Percentiles rank a stretch among this genome's conserved stretches.
phyloP scores from a whole-genome alignment of 2,329 filamentous ascomycete species.

The Thyridium curvatum region DNA sequence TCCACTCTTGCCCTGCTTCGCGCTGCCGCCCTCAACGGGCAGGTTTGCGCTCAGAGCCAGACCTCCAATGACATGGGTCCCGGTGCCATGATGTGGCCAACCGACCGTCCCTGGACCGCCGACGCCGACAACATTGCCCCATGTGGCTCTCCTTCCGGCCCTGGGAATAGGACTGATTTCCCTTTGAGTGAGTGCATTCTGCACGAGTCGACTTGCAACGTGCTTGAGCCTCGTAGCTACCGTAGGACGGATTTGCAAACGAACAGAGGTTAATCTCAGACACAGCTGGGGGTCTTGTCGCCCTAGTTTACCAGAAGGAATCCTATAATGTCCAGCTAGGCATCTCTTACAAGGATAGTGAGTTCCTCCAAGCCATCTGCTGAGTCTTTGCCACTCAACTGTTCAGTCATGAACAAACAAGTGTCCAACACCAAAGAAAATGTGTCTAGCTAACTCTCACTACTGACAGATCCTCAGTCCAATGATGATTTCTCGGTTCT shows the following conservation, averaged over 20 bases:
- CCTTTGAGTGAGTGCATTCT: slow-evolving; percentile 34
- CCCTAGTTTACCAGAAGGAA: slow-evolving; percentile 11
- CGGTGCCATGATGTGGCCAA: slow-evolving; percentile 49
- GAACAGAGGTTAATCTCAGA: background rate
- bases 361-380: slow-evolving; percentile 7
- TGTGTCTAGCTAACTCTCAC: too few relatives aligned
- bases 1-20: too few relatives aligned
- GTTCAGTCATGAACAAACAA: too few relatives aligned
- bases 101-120: slow-evolving; percentile 41
- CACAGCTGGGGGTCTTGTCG: slow-evolving; percentile 8
- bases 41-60: slow-evolving; percentile 7
- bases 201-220: background rate
- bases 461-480: slow-evolving; percentile 16
- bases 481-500: slow-evolving; percentile 26
- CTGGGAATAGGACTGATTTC: slow-evolving; percentile 40
- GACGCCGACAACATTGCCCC: slow-evolving; percentile 42
- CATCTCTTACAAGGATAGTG: slow-evolving; percentile 28
- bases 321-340: slow-evolving; percentile 12
- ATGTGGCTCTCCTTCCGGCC: slow-evolving; percentile 39
- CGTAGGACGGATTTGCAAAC: background rate
- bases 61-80: slow-evolving; percentile 40
- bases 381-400: too few relatives aligned
- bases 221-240: background rate
- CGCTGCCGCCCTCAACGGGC: too few relatives aligned
- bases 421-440: too few relatives aligned